Conservation (phyloP, 2,329 filamentous ascomycete genomes). For the Colletotrichum musae region DNA sequence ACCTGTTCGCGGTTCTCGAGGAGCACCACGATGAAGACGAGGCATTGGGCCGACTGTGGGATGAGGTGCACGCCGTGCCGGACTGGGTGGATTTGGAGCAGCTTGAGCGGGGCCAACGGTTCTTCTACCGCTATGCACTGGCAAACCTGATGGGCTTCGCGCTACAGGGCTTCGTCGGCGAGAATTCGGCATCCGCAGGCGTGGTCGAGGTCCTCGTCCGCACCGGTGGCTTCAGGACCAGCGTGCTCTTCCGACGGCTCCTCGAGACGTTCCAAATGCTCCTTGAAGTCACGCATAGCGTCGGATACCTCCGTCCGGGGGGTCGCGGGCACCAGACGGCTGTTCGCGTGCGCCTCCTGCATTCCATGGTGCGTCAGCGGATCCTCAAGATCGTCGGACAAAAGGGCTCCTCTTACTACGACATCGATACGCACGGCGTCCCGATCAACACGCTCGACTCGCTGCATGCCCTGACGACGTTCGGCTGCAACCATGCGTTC, state of each 20-base stretch:
- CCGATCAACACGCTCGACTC: slow-evolving; percentile 56
- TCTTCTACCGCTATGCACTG: slow-evolving; percentile 74
- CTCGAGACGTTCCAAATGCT: slow-evolving; percentile 55
- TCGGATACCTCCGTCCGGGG: slow-evolving; percentile 71
- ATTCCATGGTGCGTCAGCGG: slow-evolving; percentile 73
- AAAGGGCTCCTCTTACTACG: slow-evolving; percentile 70
- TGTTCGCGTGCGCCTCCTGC: slow-evolving; percentile 75
- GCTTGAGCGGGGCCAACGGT: slow-evolving; percentile 72
- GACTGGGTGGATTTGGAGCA: slow-evolving; percentile 77
- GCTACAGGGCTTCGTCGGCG: slow-evolving; percentile 52
- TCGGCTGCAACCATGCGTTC: slow-evolving; percentile 19
- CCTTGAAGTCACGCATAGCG: slow-evolving; percentile 70
- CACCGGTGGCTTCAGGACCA: slow-evolving; percentile 74
- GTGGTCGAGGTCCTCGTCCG: slow-evolving; percentile 69
- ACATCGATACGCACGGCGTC: slow-evolving; percentile 69
- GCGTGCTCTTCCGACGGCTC: slow-evolving; percentile 70
- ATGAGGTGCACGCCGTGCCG: slow-evolving; percentile 69
- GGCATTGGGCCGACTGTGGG: slow-evolving; percentile 64
- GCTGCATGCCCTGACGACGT: slow-evolving; percentile 25
- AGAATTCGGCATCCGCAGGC: too few relatives aligned
- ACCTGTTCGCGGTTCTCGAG: neutral
- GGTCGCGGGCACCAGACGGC: slow-evolving; percentile 74
- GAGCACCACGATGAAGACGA: slow-evolving; percentile 61
- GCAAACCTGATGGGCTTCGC: slow-evolving; percentile 67
- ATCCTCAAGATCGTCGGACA: slow-evolving; percentile 70